A percentile compares a stretch with the other conserved stretches of the same genome.
These are phyloP conservation scores for Inga laurina DNA, from an alignment of 306 rosid species.

Conservation along the genomic window DNA sequence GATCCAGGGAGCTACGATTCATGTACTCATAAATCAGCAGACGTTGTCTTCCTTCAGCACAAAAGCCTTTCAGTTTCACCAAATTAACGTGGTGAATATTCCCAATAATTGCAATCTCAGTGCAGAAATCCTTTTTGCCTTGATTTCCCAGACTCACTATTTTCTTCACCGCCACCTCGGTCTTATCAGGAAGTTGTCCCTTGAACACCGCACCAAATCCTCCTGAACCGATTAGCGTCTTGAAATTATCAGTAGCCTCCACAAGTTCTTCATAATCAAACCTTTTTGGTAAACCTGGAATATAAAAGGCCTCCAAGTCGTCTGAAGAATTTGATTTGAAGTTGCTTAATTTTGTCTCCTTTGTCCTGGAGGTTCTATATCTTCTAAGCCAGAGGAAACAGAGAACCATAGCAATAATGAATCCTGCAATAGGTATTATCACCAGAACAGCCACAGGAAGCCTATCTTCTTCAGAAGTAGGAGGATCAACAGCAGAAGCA, in stretches of 20 bases:
- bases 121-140: constrained; percentile 88
- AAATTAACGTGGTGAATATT: constrained; percentile 79
- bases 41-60: constrained; percentile 78
- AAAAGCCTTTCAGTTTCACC: constrained; percentile 82
- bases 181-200: constrained; percentile 68
- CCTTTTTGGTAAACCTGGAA: constrained; percentile 91
- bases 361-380: constrained; percentile 31
- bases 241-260: constrained; percentile 71
- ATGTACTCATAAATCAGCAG: constrained; percentile 83
- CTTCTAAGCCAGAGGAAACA: constrained; percentile 65
- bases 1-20: constrained; percentile 87
- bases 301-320: constrained; percentile 67
- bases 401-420: constrained; percentile 47
- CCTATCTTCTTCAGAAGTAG: constrained; percentile 22
- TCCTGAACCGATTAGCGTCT: constrained; percentile 80
- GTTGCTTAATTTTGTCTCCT: constrained; percentile 52
- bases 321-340: constrained; percentile 49
- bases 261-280: constrained; percentile 74
- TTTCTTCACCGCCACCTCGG: constrained; percentile 87
- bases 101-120: constrained; percentile 91
- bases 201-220: constrained; percentile 87
- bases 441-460: constrained; percentile 67
- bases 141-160: constrained; percentile 70
- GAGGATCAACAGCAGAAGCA: constrained; percentile 10
- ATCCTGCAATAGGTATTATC: constrained; percentile 59